phyloP scores from a whole-genome alignment of 2,329 filamentous ascomycete species.

The Coleophoma crateriformis region DNA sequence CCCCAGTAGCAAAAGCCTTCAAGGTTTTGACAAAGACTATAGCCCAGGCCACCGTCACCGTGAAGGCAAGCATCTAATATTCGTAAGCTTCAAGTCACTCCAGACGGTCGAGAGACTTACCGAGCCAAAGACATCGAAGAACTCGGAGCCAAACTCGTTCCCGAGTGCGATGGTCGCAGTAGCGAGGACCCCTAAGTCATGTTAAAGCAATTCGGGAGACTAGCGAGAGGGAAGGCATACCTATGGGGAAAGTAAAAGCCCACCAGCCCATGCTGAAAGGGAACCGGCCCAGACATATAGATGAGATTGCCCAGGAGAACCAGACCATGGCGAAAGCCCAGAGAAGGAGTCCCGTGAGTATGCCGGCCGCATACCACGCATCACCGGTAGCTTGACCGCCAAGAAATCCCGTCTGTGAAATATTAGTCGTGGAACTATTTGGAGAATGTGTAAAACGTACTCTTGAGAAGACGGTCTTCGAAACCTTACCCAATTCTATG shows the following conservation, averaged over 20 bases:
- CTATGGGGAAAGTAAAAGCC: slow-evolving; percentile 41
- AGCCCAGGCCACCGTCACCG: background rate
- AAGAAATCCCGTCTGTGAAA: background rate
- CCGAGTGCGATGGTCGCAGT: slow-evolving; percentile 30
- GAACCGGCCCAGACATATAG: slow-evolving; percentile 29
- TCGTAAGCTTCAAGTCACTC: background rate
- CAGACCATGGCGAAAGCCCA: slow-evolving; percentile 40
- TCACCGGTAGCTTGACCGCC: slow-evolving; percentile 1
- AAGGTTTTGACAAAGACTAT: background rate
- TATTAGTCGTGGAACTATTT: background rate
- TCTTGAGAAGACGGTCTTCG: background rate
- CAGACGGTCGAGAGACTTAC: slow-evolving; percentile 15
- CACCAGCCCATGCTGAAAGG: slow-evolving; percentile 44
- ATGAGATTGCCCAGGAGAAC: slow-evolving; percentile 36
- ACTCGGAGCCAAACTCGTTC: slow-evolving; percentile 34
- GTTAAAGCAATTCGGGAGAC: background rate
- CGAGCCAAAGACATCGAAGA: slow-evolving; percentile 34
- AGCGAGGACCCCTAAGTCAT: background rate
- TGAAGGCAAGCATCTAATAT: background rate
- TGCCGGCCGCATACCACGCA: background rate
- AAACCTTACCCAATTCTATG: slow-evolving; percentile 2
- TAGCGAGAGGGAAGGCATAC: slow-evolving; percentile 35
- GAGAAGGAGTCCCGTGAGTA: slow-evolving; percentile 34
- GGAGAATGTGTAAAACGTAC: background rate
- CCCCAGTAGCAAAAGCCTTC: background rate